Evolutionary conservation across 163 green algal species (phyloP), one percentile per base, ranked within the genome.

Genomic region (Chlamydomonas reinhardtii): DNA sequence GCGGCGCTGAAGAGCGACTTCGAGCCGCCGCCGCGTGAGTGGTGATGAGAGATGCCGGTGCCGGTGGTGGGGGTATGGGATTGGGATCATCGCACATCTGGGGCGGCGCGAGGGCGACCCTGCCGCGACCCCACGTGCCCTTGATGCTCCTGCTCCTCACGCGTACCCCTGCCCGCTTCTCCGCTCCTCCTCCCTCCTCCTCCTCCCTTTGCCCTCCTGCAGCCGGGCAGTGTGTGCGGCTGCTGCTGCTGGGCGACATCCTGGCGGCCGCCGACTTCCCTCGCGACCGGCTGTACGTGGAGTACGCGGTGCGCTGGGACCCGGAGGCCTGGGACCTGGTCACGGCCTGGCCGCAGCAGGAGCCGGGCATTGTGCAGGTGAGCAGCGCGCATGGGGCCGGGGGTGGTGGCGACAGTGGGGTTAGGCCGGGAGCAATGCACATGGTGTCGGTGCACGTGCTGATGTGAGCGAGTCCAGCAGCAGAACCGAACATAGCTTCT

Each of bases 261-360:
- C 34, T 89, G 71, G 59, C 62, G 3, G 89, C 76, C 15, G 83
- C 86, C 39, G 89, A 89, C 74, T 95, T 93, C 66, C 29, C 73
- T 1, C 34, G 48, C 29, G 87, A 93, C 85, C 71, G 79, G 17
- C 84, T 95, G 54, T 93, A 91, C 69, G 69, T 95, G 1, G 88
- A 95, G 75, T 94, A 89, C 73, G 75, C 73, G 65, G 68, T 93
- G 20, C 79, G 73, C 6, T 93, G 86, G 83, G 91, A 94, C 88
- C 83, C 89, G 12, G 48, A 82, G 62, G 56, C 78, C 22, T 94
- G 91, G 89, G 87, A 89, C 12, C 80, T 91, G 75, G 52, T 82
- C 31, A 82, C 65, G 4, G 24, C 34, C 65, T 74, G 73, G 35
- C 73, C 25, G 48, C 74, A 89, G 65, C n/a, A 54, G 65, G 62